A percentile compares a stretch with the other conserved stretches of the same genome.
These are phyloP conservation scores for Coemansia sp. DNA, from an alignment of 192 early-diverging fungal species.

Conservation along the genomic window DNA sequence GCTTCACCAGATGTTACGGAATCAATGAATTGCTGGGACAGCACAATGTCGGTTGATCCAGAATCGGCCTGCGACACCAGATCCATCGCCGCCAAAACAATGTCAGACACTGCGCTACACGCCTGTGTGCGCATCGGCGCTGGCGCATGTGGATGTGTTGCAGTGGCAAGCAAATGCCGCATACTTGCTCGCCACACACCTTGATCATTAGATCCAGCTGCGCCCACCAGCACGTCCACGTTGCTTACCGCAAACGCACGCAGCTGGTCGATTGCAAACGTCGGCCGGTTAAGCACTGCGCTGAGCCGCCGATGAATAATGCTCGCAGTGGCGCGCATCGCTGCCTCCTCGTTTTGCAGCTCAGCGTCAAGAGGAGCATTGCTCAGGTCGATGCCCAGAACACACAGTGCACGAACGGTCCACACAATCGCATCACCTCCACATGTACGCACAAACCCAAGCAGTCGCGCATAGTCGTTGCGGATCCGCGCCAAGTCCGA, in stretches of 20 bases:
- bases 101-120: slow-evolving; percentile 73
- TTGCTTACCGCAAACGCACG: slow-evolving; percentile 34
- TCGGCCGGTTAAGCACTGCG: slow-evolving; percentile 37
- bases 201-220: background rate
- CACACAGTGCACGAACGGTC: slow-evolving; percentile 33
- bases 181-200: slow-evolving; percentile 56
- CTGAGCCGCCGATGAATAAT: slow-evolving; percentile 53
- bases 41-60: background rate
- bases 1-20: slow-evolving; percentile 66
- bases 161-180: slow-evolving; percentile 71
- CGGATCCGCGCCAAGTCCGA: slow-evolving; percentile 18
- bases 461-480: slow-evolving; percentile 21
- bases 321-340: slow-evolving; percentile 17
- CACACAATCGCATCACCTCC: slow-evolving; percentile 21
- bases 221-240: slow-evolving; percentile 30
- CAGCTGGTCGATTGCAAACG: slow-evolving; percentile 42
- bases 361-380: slow-evolving; percentile 11
- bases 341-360: slow-evolving; percentile 8
- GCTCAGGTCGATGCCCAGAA: slow-evolving; percentile 34
- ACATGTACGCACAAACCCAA: slow-evolving; percentile 11
- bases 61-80: slow-evolving; percentile 57
- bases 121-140: slow-evolving; percentile 71
- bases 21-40: slow-evolving; percentile 5
- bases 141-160: slow-evolving; percentile 60
- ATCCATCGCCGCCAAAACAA: slow-evolving; percentile 72